phyloP scores from a whole-genome alignment of 2,329 filamentous ascomycete species.

The Fusarium sororula region DNA sequence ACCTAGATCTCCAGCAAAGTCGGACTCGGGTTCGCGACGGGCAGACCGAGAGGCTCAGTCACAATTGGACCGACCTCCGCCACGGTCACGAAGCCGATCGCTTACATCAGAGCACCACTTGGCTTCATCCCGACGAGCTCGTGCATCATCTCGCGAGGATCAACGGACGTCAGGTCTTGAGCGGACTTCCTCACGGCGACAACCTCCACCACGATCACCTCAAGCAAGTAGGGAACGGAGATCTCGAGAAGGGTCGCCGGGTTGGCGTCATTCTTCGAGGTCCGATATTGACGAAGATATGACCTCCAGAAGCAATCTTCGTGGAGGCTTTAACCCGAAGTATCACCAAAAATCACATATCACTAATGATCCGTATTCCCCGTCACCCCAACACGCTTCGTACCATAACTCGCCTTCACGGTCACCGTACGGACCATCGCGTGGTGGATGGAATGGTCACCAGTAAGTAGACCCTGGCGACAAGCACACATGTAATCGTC shows the following conservation, averaged over 20 bases:
- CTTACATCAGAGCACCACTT: slow-evolving; percentile 30
- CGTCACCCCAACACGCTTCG: slow-evolving; percentile 56
- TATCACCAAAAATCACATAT: slow-evolving; percentile 52
- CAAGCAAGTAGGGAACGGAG: slow-evolving; percentile 40
- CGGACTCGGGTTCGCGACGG: slow-evolving; percentile 39
- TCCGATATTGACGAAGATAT: slow-evolving; percentile 63
- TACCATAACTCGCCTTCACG: slow-evolving; percentile 57
- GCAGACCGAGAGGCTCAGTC: slow-evolving; percentile 39
- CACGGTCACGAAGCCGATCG: slow-evolving; percentile 40
- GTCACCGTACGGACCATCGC: slow-evolving; percentile 53
- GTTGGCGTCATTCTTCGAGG: slow-evolving; percentile 53
- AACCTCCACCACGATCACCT: slow-evolving; percentile 42
- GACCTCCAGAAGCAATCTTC: slow-evolving; percentile 54
- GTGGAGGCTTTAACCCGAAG: slow-evolving; percentile 53
- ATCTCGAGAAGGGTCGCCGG: slow-evolving; percentile 43
- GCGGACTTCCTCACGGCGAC: slow-evolving; percentile 30
- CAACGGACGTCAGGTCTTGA: slow-evolving; percentile 34
- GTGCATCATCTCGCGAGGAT: slow-evolving; percentile 38
- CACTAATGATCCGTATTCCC: slow-evolving; percentile 50
- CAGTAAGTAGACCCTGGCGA: slow-evolving; percentile 49
- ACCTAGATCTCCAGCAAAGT: slow-evolving; percentile 41
- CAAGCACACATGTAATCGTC: neutral
- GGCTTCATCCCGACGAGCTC: slow-evolving; percentile 31
- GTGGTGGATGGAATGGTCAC: slow-evolving; percentile 51
- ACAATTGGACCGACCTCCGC: slow-evolving; percentile 29